Base-by-base conservation (phyloP, 169 alveolate genomes). In the Cryptosporidium andersoni region DNA sequence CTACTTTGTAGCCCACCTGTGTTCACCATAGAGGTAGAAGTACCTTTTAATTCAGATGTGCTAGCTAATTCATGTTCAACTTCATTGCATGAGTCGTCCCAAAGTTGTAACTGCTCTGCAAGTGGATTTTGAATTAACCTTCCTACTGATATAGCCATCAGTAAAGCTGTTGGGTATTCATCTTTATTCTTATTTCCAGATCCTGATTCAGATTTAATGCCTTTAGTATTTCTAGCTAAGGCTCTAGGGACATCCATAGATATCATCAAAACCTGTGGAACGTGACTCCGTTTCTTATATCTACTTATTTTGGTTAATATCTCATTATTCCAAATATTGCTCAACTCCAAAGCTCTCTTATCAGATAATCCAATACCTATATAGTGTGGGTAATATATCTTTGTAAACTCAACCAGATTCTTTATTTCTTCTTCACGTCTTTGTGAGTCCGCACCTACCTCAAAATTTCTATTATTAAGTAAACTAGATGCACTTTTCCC, bases 31-130 rank as follows among this genome's bases (percentile, higher is more conserved):
- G 9, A 64, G 34, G 34, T 16, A 16, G 1, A 12, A 8, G 40
- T 16, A 16, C 34, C 63, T 16, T 9, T 53, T 53, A 16, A 16
- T 2, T 25, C 63, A 53, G 14, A 6, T 53, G 34, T 7, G 39
- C 60, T 49, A 0, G 62, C 49, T 11, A 74, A 39, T 47, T 74
- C 85, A n/a, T 68, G 5, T 25, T 74, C 85, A 16, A 74, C 48
- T 60, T 74, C 68, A 64, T 89, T 89, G 39, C 80, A 63, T 7
- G 88, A 64, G 34, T 90, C 93, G 9, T 53, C 88, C 94, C 95
- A 92, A n/a, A 94, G 88, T 52, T 90, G 91, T 7, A 94, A 80
- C 2, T 90, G 90, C 81, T 94, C 97, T 65, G 89, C 93, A 64
- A 91, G 66, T 2, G 96, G 95, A 43, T 92, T 91, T 65, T 91